These are phyloP conservation scores for Pachyrhizus erosus DNA, from an alignment of 306 rosid species.

Conservation along the genomic window DNA sequence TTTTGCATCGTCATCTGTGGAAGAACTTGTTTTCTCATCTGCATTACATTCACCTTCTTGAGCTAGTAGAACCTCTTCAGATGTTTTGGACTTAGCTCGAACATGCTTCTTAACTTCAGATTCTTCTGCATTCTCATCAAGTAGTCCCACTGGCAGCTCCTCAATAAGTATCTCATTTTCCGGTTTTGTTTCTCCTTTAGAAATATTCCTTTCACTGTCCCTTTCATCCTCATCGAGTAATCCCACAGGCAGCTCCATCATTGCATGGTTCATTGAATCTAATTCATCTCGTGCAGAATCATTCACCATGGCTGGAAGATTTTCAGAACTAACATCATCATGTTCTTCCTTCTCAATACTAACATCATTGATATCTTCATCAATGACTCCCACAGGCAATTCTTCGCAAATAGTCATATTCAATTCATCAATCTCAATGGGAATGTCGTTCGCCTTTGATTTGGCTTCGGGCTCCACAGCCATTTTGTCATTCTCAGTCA, in stretches of 20 bases:
- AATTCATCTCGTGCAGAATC: neutral
- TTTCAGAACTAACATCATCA: neutral
- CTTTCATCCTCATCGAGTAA: constrained; percentile 31
- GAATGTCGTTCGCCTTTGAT: neutral
- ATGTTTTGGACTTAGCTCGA: neutral
- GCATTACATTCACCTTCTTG: neutral
- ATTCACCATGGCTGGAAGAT: neutral
- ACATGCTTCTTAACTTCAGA: neutral
- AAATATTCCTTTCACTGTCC: neutral
- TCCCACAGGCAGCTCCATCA: constrained; percentile 30
- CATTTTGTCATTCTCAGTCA: neutral
- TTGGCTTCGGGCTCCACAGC: neutral
- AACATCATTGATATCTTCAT: neutral
- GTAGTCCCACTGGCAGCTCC: constrained; percentile 33
- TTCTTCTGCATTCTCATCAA: constrained; percentile 33
- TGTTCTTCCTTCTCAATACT: constrained; percentile 1
- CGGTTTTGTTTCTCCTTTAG: neutral
- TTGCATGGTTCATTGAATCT: neutral
- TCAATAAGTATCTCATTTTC: neutral
- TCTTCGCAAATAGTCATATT: constrained; percentile 30
- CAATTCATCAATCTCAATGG: neutral
- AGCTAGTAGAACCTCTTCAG: neutral
- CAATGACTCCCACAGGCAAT: constrained; percentile 35
- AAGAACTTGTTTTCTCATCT: neutral
- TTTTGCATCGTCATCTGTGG: neutral